These are phyloP conservation scores for Manihot esculenta DNA, from an alignment of 441 rosid genomes.

Conservation along the genomic window DNA sequence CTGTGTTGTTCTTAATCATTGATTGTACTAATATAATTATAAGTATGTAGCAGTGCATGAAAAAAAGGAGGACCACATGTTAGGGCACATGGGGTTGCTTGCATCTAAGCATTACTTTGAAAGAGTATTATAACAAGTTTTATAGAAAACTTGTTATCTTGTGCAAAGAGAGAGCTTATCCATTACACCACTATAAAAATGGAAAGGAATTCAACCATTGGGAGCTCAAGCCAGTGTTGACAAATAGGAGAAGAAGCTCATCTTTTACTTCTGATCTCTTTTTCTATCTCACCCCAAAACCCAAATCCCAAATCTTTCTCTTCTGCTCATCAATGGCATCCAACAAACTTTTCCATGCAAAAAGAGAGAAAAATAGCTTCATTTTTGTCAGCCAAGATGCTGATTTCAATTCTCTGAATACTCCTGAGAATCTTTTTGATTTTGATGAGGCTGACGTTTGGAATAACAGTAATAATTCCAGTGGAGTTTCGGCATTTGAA, in stretches of 20 bases:
- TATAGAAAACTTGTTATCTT: slow-evolving; percentile 17
- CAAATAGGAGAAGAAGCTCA: neutral
- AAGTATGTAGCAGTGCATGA: too few species aligned
- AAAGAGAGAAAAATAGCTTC: slow-evolving; percentile 35
- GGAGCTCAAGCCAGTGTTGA: slow-evolving; percentile 1
- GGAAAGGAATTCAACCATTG: slow-evolving; percentile 5
- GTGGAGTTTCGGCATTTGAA: slow-evolving; percentile 22
- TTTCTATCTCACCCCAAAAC: neutral
- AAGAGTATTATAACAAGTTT: neutral
- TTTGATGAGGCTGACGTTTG: slow-evolving; percentile 67
- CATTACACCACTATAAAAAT: slow-evolving; percentile 35
- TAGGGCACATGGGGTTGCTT: slow-evolving; percentile 9
- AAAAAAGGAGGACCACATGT: neutral
- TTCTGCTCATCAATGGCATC: slow-evolving; percentile 47
- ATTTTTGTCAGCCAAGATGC: slow-evolving; percentile 25
- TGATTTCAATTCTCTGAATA: slow-evolving; percentile 7
- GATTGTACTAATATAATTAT: too few species aligned
- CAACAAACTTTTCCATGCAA: slow-evolving; percentile 38
- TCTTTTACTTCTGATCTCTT: neutral
- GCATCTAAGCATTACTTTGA: neutral
- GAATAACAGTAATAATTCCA: slow-evolving; percentile 12
- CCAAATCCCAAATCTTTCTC: neutral
- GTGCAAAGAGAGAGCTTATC: slow-evolving; percentile 35
- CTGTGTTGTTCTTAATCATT: too few species aligned
- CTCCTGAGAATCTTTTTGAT: slow-evolving; percentile 39